These are phyloP conservation scores for Phycomyces nitens DNA, from an alignment of 192 early-diverging fungal genomes.

Conservation along the genomic window DNA sequence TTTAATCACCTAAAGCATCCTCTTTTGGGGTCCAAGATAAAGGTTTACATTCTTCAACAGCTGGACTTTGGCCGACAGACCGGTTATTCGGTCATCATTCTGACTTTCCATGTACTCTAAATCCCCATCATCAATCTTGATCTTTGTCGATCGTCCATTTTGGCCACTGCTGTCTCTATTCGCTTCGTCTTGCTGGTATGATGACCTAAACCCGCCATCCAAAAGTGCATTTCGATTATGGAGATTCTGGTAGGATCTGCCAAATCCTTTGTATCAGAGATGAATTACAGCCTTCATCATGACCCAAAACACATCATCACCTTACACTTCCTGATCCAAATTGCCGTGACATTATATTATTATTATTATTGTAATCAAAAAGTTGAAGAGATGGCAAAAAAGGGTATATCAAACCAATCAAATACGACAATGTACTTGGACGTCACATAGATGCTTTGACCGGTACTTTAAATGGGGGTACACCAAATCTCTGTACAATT, in stretches of 20 bases:
- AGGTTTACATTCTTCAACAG: slow-evolving; percentile 32
- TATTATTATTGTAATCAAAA: background rate
- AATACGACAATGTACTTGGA: too few species aligned
- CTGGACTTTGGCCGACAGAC: slow-evolving; percentile 35
- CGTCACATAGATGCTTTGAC: too few species aligned
- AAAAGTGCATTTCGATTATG: background rate
- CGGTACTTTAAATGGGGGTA: too few species aligned
- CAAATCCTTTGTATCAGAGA: too few species aligned
- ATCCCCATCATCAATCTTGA: slow-evolving; percentile 35
- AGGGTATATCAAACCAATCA: background rate
- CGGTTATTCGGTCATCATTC: slow-evolving; percentile 32
- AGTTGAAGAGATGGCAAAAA: background rate
- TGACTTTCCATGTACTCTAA: slow-evolving; percentile 36
- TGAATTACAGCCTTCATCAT: too few species aligned
- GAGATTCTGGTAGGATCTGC: background rate
- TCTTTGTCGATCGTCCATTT: slow-evolving; percentile 9
- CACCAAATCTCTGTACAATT: too few species aligned
- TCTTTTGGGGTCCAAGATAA: too few species aligned
- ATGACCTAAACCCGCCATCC: background rate
- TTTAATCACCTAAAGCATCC: too few species aligned
- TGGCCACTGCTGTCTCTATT: slow-evolving; percentile 3
- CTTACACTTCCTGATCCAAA: slow-evolving; percentile 19
- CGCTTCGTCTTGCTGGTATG: background rate
- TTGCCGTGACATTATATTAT: slow-evolving; percentile 22
- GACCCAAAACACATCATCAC: background rate